Conservation (phyloP, 345 rosid genomes). For the Murraya paniculata region DNA sequence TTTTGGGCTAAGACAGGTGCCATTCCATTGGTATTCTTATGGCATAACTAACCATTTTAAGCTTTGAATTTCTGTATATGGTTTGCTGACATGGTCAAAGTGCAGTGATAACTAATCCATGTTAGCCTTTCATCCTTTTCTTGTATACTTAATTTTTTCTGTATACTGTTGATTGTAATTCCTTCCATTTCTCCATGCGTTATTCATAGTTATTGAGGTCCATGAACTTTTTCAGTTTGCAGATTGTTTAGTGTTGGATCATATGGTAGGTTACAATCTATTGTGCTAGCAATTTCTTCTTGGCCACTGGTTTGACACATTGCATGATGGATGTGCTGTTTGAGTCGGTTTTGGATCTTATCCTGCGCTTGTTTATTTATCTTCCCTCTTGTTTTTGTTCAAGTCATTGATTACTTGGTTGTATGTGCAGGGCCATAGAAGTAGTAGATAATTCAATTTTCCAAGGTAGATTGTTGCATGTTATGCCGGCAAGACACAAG, state of each 20-base stretch:
- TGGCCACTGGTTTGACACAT: neutral
- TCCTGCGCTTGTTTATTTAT: neutral
- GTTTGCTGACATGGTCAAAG: neutral
- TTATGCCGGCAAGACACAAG: constrained; percentile 69
- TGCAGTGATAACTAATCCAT: neutral
- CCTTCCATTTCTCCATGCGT: neutral
- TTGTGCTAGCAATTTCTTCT: neutral
- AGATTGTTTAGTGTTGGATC: neutral
- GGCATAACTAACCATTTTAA: neutral
- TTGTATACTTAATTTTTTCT: neutral
- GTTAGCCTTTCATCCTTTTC: neutral
- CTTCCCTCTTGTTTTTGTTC: neutral
- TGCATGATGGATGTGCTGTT: neutral
- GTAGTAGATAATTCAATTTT: constrained; percentile 74
- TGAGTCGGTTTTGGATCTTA: neutral
- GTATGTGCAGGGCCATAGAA: constrained; percentile 66
- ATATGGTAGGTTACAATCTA: neutral
- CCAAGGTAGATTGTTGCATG: constrained; percentile 91
- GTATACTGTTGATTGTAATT: neutral
- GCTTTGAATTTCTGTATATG: neutral
- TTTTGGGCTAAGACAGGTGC: neutral
- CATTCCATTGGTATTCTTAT: neutral
- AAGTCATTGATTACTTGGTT: constrained; percentile 11
- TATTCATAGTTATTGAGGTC: neutral
- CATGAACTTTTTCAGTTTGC: neutral